Base-by-base conservation (phyloP, 2,329 filamentous ascomycete species). In the Ceratocystis ficicola region DNA sequence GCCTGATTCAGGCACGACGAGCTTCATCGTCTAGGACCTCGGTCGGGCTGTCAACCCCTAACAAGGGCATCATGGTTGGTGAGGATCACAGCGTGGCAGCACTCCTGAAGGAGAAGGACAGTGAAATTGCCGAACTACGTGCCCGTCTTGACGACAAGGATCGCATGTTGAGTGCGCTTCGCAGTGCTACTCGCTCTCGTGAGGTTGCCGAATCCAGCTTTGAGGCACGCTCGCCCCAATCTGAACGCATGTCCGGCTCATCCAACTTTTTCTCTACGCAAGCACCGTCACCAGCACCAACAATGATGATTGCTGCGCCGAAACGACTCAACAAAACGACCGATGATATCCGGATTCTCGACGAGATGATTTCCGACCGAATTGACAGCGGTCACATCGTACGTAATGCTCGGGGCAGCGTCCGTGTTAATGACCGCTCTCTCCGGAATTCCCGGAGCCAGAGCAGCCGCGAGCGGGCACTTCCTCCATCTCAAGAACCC, bases 311-410 rank as follows among this genome's bases (percentile, higher is more conserved):
- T 65, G 70, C 70, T 25, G 68, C 70, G 8, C 69, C 69, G 5
- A 71, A 75, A n/a, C 81, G 81, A 64, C 81, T 82, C 62, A 79
- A 79, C 12, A 85, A 82, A 77, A 90, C 88, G 70, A 88, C 94
- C 44, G 91, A 96, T 71, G 92, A 96, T 75, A 92, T 96, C 86
- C 95, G 89, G 70, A 91, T 96, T 78, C 82, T 96, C 30, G 93
- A 97, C 72, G 90, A 96, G 76, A 96, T 97, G 93, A 94, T 96
- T 68, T 88, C 92, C 72, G 89, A 93, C 72, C 85, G 88, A 67
- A 88, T 95, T 64, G 89, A 94, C 71, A 85, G 80, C 64, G 89
- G 88, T 25, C 84, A 89, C 65, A 77, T 90, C 25, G 79, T 89
- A 36, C 84, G 88, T 71, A 81, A 86, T 64, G 77, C 77, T 63